Evolutionary conservation across 768 basidiomycete genomes (phyloP).

Genomic region (Phaeotremella fagi): DNA sequence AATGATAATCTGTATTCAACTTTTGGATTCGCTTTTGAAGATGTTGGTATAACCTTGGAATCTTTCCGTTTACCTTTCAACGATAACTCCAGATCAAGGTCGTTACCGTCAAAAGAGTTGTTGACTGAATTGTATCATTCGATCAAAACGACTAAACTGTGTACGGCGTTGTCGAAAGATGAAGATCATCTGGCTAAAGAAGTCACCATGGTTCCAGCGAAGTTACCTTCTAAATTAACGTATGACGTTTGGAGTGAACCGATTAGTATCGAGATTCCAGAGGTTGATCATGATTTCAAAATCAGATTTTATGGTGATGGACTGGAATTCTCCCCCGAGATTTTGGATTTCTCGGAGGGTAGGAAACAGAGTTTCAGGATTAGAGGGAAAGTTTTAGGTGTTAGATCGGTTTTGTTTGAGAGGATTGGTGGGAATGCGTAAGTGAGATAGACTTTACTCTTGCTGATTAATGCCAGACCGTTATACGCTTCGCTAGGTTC

Average conservation of each 20-base stretch:
- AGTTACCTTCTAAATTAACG: conserved; percentile 69
- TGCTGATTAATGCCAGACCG: conserved; percentile 12
- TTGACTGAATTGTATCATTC: conserved; percentile 75
- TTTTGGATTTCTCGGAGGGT: conserved; percentile 71
- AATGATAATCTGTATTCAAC: conserved; percentile 72
- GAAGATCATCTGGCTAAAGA: conserved; percentile 50
- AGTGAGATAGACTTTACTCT: conserved; percentile 20
- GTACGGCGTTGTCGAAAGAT: conserved; percentile 57
- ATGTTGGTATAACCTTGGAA: conserved; percentile 56
- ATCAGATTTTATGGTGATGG: conserved; percentile 85
- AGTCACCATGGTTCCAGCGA: conserved; percentile 55
- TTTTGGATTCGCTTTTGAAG: conserved; percentile 43
- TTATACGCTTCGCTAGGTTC: conserved; percentile 75
- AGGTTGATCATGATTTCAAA: conserved; percentile 71
- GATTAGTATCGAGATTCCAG: conserved; percentile 77
- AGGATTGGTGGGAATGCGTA: conserved; percentile 78
- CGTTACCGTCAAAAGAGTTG: conserved; percentile 67
- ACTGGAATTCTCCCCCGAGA: conserved; percentile 77
- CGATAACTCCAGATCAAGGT: conserved; percentile 66
- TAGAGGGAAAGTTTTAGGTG: conserved; percentile 76
- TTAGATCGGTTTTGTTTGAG: conserved; percentile 75
- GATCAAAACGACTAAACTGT: conserved; percentile 59
- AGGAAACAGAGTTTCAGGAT: conserved; percentile 84
- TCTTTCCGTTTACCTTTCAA: conserved; percentile 83
- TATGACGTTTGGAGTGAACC: conserved; percentile 84